These are phyloP conservation scores for Coniella lustricola DNA, from an alignment of 2,329 filamentous ascomycete species.

Conservation along the genomic window DNA sequence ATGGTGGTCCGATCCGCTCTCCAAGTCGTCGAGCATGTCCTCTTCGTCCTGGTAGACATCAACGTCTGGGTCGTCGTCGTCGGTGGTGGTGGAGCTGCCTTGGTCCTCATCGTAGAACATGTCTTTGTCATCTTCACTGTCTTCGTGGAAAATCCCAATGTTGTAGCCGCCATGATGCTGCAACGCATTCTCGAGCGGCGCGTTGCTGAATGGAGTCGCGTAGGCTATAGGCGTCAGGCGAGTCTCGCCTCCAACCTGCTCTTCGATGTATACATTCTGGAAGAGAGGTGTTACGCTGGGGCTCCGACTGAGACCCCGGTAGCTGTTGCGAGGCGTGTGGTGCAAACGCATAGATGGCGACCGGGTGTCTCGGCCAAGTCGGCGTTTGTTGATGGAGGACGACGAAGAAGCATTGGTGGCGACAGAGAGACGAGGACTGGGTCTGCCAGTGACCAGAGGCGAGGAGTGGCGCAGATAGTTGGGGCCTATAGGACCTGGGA, in stretches of 20 bases:
- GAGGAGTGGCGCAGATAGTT: conserved; percentile 31
- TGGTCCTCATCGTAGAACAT: conserved; percentile 21
- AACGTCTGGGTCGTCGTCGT: conserved; percentile 17
- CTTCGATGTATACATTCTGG: conserved; percentile 33
- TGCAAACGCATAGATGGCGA: conserved; percentile 47
- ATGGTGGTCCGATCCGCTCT: conserved; percentile 25
- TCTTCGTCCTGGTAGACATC: conserved; percentile 25
- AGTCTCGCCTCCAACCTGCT: conserved; percentile 27
- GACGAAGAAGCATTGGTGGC: conserved; percentile 30
- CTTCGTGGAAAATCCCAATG: conserved; percentile 11
- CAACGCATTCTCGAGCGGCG: conserved; percentile 33
- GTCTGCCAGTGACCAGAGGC: conserved; percentile 25
- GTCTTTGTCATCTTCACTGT: conserved; percentile 26
- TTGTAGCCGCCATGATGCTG: neutral
- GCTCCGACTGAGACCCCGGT: conserved; percentile 26
- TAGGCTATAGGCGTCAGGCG: conserved; percentile 60
- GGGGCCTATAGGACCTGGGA: neutral
- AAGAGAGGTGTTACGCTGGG: conserved; percentile 30
- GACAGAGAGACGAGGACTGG: conserved; percentile 24
- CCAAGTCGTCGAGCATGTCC: conserved; percentile 21
- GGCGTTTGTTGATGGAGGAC: conserved; percentile 21
- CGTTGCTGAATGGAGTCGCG: conserved; percentile 66
- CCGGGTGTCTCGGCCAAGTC: conserved; percentile 46
- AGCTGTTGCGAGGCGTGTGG: conserved; percentile 50
- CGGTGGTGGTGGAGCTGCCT: conserved; percentile 20